Conservation (phyloP, 2,329 filamentous ascomycete species). For the Xylariaceae sp. region DNA sequence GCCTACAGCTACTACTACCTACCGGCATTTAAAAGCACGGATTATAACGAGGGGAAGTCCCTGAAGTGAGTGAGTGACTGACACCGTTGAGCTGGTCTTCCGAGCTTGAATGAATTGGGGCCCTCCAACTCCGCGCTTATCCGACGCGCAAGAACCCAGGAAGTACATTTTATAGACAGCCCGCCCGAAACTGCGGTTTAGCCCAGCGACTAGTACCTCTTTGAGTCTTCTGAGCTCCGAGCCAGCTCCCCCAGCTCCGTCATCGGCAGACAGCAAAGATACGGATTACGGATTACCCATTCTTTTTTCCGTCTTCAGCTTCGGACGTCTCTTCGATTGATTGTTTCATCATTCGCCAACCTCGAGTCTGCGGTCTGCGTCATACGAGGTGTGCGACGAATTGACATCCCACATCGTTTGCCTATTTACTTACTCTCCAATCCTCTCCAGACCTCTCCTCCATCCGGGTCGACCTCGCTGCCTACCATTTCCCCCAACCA, state of each 20-base stretch:
- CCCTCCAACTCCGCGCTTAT: no score
- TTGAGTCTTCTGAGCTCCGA: not conserved
- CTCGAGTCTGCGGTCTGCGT: not conserved
- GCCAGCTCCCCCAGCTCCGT: constrained; percentile 11
- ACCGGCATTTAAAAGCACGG: no score
- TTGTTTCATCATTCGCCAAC: constrained; percentile 5
- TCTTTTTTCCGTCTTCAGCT: not conserved
- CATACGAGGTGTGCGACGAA: not conserved
- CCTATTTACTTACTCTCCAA: not conserved
- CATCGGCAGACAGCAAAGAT: constrained; percentile 10
- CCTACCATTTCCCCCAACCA: constrained; percentile 9
- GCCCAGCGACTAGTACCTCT: not conserved
- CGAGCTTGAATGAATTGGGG: no score
- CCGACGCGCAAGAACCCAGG: no score
- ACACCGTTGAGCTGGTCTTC: no score
- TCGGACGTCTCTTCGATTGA: not conserved
- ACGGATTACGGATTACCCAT: not conserved
- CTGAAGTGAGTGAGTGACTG: no score
- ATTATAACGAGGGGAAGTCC: no score
- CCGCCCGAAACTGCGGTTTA: no score
- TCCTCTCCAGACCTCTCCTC: not conserved
- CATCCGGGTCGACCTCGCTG: constrained; percentile 11
- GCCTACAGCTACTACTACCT: no score
- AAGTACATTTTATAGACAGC: no score
- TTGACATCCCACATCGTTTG: not conserved